phyloP scores from a whole-genome alignment of 2,329 filamentous ascomycete genomes.

The Venturia asperata region DNA sequence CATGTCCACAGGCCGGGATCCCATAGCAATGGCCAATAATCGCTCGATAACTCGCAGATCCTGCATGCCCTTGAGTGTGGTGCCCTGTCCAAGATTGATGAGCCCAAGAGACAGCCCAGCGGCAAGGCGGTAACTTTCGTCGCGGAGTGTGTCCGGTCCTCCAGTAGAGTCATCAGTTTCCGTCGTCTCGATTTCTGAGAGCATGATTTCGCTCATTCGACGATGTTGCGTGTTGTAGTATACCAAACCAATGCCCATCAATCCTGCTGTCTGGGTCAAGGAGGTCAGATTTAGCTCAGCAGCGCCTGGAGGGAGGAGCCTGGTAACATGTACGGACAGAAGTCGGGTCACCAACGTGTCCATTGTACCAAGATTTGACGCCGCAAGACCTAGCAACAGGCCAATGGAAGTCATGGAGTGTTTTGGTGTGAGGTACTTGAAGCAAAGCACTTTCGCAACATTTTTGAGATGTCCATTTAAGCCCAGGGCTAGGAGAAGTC shows the following conservation, averaged over 20 bases:
- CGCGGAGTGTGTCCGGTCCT: slow-evolving; percentile 70
- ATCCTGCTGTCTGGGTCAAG: slow-evolving; percentile 86
- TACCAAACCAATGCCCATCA: slow-evolving; percentile 92
- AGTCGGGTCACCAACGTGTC: slow-evolving; percentile 89
- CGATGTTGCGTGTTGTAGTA: slow-evolving; percentile 95
- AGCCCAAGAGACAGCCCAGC: slow-evolving; percentile 89
- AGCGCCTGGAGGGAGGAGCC: slow-evolving; percentile 85
- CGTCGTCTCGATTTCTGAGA: slow-evolving; percentile 89
- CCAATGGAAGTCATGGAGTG: slow-evolving; percentile 99
- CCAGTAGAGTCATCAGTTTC: slow-evolving; percentile 66
- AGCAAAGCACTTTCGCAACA: slow-evolving; percentile 95
- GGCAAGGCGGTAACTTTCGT: slow-evolving; percentile 92
- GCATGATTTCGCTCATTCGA: slow-evolving; percentile 97
- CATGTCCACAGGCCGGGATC: slow-evolving; percentile 82
- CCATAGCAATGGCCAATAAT: slow-evolving; percentile 74
- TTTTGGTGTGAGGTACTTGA: slow-evolving; percentile 98
- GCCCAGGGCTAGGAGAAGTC: slow-evolving; percentile 82
- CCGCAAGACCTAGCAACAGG: slow-evolving; percentile 82
- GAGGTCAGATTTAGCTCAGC: slow-evolving; percentile 91
- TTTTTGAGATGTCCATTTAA: slow-evolving; percentile 91
- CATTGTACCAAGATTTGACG: slow-evolving; percentile 94
- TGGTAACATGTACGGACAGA: slow-evolving; percentile 89
- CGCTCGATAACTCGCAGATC: slow-evolving; percentile 92
- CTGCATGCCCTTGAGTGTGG: slow-evolving; percentile 77
- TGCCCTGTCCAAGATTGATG: slow-evolving; percentile 90